Percentiles rank a stretch among this genome's conserved stretches.
Evolutionary conservation across 2,329 filamentous ascomycete genomes (phyloP).

Genomic region (Ceratocystis cubensis): DNA sequence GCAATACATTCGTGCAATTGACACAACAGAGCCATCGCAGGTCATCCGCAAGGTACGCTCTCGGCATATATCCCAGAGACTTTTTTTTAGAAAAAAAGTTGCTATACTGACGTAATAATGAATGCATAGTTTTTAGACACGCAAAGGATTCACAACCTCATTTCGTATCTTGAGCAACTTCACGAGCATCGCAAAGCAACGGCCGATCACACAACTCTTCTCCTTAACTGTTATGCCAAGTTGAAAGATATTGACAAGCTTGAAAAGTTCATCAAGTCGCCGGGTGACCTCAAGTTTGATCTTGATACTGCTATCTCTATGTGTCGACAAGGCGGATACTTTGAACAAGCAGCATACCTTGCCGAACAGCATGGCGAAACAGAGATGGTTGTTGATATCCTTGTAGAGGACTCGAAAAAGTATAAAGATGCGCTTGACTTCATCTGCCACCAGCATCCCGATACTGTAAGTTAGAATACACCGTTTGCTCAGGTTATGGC

Average conservation of each 20-base stretch:
- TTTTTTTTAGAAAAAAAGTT: too few species aligned
- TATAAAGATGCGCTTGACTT: slow-evolving; percentile 82
- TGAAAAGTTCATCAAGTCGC: slow-evolving; percentile 91
- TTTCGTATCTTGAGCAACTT: slow-evolving; percentile 90
- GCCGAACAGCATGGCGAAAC: slow-evolving; percentile 90
- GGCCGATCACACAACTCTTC: slow-evolving; percentile 83
- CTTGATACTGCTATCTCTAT: slow-evolving; percentile 93
- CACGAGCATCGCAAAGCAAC: slow-evolving; percentile 91
- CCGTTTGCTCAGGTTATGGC: neutral
- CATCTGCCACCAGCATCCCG: slow-evolving; percentile 75
- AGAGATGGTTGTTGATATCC: slow-evolving; percentile 84
- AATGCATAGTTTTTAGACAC: slow-evolving; percentile 69
- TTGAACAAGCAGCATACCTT: slow-evolving; percentile 88
- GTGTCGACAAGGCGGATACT: slow-evolving; percentile 95
- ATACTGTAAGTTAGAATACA: slow-evolving; percentile 43
- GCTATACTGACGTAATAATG: too few species aligned
- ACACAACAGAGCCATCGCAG: slow-evolving; percentile 90
- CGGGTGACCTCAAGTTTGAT: slow-evolving; percentile 89
- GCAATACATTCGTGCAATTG: slow-evolving; percentile 90
- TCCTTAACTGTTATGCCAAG: slow-evolving; percentile 96
- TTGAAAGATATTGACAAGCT: slow-evolving; percentile 94
- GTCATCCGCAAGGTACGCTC: slow-evolving; percentile 73
- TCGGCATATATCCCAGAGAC: neutral
- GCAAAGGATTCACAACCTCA: slow-evolving; percentile 92
- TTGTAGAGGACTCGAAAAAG: slow-evolving; percentile 89